Base-by-base conservation (phyloP, 2,329 filamentous ascomycete genomes). In the Akanthomyces muscarius region DNA sequence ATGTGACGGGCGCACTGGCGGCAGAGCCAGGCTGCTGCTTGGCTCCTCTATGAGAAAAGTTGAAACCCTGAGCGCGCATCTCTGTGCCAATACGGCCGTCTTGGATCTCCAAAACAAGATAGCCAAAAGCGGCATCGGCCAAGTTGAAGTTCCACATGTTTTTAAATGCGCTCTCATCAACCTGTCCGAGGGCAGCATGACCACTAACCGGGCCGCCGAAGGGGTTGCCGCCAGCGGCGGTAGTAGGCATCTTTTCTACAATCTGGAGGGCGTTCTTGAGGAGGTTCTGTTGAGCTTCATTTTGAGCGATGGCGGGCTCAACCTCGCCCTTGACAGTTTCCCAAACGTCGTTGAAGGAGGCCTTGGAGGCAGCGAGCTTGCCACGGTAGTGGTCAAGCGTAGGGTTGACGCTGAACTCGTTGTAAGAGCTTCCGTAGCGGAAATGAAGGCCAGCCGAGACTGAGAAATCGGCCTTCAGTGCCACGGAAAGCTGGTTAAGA, bases 111-210 rank as follows among this genome's bases (percentile, higher is more conserved):
- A 99, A 79, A 18, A 98, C 92, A 58, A 99, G 83, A 83, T 92
- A 99, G 65, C 95, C 95, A 74, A 98, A 99, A 23, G 95, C 94
- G 62, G 95, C 95, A 80, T 99, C 95, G 36, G 95, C 95, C 68
- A 99, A 78, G 76, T 98, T 98, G 80, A 99, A 99, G 77, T 99
- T 99, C 95, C 95, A 99, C 95, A 98, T 98, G 75, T 99, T 99
- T 82, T 99, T 99, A 85, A 99, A 99, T 1, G 95, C 95, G 71
- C 93, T 97, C 81, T 99, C 95, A 67, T 99, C 95, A 21, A 99
- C 92, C 72, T 96, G 91, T 38, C 95, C 95, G 57, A 91, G 88
- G 63, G 86, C 84, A 60, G 84, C 80, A 57, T 87, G 87, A 45
- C 89, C 90, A 56, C 87, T 86, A 60, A 88, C 86, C 36, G 91